Conservation (phyloP, 2,329 filamentous ascomycete species). For the Rutstroemia sp. region DNA sequence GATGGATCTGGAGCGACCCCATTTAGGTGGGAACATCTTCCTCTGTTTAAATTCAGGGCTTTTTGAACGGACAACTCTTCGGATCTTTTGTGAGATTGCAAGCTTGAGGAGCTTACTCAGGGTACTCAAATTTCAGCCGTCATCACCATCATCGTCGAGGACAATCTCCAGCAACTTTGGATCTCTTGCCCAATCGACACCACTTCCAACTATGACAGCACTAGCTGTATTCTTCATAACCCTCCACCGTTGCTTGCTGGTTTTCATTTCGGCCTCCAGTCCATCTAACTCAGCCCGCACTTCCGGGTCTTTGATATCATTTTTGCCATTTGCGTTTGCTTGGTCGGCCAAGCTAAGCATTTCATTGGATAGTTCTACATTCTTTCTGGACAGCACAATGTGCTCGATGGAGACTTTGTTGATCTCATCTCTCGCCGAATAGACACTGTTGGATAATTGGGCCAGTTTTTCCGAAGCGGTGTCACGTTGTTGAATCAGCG, state of each 20-base stretch:
- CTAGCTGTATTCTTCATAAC: constrained; percentile 73
- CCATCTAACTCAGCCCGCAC: constrained; percentile 47
- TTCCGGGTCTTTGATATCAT: constrained; percentile 45
- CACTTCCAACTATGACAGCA: constrained; percentile 72
- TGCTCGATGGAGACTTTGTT: constrained; percentile 51
- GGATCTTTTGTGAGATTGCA: too few relatives aligned
- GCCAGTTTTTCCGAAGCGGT: constrained; percentile 56
- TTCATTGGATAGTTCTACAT: constrained; percentile 53
- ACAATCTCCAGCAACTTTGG: constrained; percentile 62
- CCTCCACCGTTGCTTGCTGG: constrained; percentile 60
- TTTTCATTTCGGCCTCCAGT: constrained; percentile 52
- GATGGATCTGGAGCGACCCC: too few relatives aligned
- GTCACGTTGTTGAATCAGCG: constrained; percentile 61
- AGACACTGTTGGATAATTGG: constrained; percentile 47
- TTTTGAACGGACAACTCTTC: too few relatives aligned
- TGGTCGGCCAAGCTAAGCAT: constrained; percentile 57
- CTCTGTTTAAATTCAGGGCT: too few relatives aligned
- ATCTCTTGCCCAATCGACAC: constrained; percentile 72
- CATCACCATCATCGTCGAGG: constrained; percentile 54
- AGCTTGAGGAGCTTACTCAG: not conserved
- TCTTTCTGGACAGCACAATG: constrained; percentile 48
- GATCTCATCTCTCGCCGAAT: constrained; percentile 43
- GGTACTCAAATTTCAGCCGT: constrained; percentile 13
- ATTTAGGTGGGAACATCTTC: too few relatives aligned
- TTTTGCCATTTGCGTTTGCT: constrained; percentile 43